Evolutionary conservation across 1,139 yeast species (phyloP).

Genomic region (Meyerozyma guilliermondii): DNA sequence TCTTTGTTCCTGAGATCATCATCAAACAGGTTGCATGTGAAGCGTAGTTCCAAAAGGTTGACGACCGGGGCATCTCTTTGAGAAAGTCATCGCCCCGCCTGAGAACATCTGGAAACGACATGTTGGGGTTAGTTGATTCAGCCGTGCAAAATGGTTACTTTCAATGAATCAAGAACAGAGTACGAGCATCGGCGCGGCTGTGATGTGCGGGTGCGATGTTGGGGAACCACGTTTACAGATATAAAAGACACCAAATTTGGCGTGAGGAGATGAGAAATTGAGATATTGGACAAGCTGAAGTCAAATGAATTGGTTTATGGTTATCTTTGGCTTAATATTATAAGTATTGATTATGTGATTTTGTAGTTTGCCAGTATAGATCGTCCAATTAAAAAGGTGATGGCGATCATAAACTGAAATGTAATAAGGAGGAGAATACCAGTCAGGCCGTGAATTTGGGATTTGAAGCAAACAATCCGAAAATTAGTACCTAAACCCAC

Average conservation of each 20-base stretch:
- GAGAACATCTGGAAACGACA: conserved; percentile 74
- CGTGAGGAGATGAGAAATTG: not conserved
- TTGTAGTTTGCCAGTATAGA: not conserved
- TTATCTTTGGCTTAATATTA: too few species aligned
- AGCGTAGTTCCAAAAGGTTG: conserved; percentile 57
- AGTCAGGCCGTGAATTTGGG: too few species aligned
- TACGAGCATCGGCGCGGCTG: not conserved
- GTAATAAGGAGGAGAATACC: too few species aligned
- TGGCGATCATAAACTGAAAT: too few species aligned
- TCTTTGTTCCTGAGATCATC: conserved; percentile 62
- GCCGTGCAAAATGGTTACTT: not conserved
- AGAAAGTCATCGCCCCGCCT: conserved; percentile 74
- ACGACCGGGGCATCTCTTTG: conserved; percentile 52
- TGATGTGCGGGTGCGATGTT: conserved; percentile 1
- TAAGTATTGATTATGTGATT: not conserved
- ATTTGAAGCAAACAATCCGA: too few species aligned
- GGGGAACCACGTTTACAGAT: not conserved
- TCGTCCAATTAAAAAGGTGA: not conserved
- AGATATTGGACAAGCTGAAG: not conserved
- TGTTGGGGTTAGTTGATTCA: conserved; percentile 14
- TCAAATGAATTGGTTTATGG: too few species aligned
- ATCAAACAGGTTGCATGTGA: conserved; percentile 68
- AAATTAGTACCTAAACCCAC: too few species aligned
- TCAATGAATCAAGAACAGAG: not conserved
- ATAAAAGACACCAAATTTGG: not conserved